Percentiles rank a stretch among this genome's conserved stretches.
phyloP scores from a whole-genome alignment of 176 grass and related monocot genomes.

The Miscanthus lutarioriparius region DNA sequence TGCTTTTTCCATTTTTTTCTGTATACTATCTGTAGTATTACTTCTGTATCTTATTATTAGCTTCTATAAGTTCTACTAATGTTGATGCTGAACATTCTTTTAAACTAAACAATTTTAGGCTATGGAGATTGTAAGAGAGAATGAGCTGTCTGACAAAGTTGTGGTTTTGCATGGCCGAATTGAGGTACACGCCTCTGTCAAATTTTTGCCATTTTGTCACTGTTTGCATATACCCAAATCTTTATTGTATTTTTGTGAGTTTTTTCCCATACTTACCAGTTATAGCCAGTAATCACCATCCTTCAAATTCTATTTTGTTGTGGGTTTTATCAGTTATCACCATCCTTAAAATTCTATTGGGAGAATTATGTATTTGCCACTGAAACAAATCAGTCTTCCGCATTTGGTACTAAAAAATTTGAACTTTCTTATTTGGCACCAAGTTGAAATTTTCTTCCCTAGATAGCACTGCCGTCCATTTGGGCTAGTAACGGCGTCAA shows the following conservation, averaged over 20 bases:
- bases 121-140: slow-evolving; percentile 90
- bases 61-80: slow-evolving; percentile 24
- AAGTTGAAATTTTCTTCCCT: too few species aligned
- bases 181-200: slow-evolving; percentile 56
- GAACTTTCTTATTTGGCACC: too few species aligned
- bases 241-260: slow-evolving; percentile 12
- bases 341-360: slow-evolving; percentile 21
- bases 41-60: slow-evolving; percentile 23
- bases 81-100: slow-evolving; percentile 21
- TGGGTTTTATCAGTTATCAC: background rate
- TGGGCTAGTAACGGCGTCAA: too few species aligned
- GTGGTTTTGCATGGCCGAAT: slow-evolving; percentile 89
- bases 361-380: too few species aligned
- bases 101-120: slow-evolving; percentile 60
- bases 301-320: slow-evolving; percentile 17
- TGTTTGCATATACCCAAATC: slow-evolving; percentile 16
- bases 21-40: background rate
- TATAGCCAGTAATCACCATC: background rate
- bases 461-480: too few species aligned
- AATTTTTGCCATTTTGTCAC: slow-evolving; percentile 12
- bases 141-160: slow-evolving; percentile 88
- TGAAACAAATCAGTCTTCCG: too few species aligned
- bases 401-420: too few species aligned
- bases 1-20: slow-evolving; percentile 10
- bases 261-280: background rate